These are phyloP conservation scores for Rhodotorula sp. DNA, from an alignment of 1,284 basidiomycete species.

Conservation along the genomic window DNA sequence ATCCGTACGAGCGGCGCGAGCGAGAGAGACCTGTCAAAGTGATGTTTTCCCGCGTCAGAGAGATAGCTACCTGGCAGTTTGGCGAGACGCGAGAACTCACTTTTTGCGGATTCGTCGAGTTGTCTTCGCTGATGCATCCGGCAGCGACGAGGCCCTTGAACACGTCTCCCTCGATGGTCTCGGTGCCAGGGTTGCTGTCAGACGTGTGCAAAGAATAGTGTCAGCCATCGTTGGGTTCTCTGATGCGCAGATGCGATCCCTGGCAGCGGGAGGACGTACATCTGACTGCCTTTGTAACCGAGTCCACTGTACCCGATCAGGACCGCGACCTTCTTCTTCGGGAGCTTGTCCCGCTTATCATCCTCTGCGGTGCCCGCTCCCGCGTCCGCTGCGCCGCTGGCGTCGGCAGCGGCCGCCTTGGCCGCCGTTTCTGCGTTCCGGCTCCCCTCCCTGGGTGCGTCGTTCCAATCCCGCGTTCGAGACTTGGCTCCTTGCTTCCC, in stretches of 20 bases:
- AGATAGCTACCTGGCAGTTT: too few relatives aligned
- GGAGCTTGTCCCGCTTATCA: conserved; percentile 49
- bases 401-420: conserved; percentile 17
- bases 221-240: not conserved
- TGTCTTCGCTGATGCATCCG: conserved; percentile 88
- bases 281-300: conserved; percentile 89
- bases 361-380: not conserved
- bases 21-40: conserved; percentile 67
- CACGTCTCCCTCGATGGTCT: conserved; percentile 87
- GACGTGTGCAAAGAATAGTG: too few relatives aligned
- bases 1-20: conserved; percentile 90
- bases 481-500: conserved; percentile 14
- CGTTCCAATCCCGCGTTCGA: conserved; percentile 23
- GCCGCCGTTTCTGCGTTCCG: conserved; percentile 3
- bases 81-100: conserved; percentile 46
- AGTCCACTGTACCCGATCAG: conserved; percentile 58
- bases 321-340: conserved; percentile 58
- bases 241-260: not conserved
- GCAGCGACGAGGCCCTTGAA: conserved; percentile 84
- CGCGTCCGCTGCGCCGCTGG: conserved; percentile 5
- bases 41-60: not conserved
- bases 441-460: not conserved
- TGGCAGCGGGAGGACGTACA: conserved; percentile 59
- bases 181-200: conserved; percentile 55
- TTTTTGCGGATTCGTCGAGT: conserved; percentile 86